These are phyloP conservation scores for Spongiforma sp. DNA, from an alignment of 1,284 basidiomycete species.

Conservation along the genomic window DNA sequence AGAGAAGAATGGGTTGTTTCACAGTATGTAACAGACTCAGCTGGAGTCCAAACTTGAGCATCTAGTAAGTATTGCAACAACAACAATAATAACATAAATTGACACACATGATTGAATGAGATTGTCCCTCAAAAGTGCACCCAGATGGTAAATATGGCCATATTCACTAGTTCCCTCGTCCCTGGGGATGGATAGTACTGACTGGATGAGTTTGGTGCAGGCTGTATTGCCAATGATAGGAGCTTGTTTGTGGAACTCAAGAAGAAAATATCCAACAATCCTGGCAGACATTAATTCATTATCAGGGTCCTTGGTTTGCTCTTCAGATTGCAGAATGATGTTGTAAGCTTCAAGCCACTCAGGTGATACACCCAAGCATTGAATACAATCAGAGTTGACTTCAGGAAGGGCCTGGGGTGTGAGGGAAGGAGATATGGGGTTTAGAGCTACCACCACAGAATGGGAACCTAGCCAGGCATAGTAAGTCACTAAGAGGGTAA, in stretches of 20 bases:
- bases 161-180: not conserved
- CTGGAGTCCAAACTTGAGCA: not conserved
- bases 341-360: not conserved
- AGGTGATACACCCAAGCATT: not conserved
- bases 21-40: not conserved
- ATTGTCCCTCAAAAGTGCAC: not conserved
- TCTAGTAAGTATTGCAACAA: not conserved
- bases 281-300: not conserved
- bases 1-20: not conserved
- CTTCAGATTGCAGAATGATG: not conserved
- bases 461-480: too few species aligned
- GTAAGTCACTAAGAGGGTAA: too few species aligned
- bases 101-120: not conserved
- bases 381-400: too few species aligned
- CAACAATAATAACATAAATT: not conserved
- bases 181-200: not conserved
- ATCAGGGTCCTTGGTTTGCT: not conserved
- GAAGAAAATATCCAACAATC: not conserved
- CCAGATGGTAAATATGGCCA: not conserved
- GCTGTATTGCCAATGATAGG: not conserved
- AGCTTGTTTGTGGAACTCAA: not conserved
- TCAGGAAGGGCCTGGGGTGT: too few species aligned
- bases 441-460: too few species aligned
- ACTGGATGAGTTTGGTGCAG: not conserved
- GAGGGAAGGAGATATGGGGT: too few species aligned